phyloP scores from a whole-genome alignment of 2,329 filamentous ascomycete genomes.

The Whalleya microplaca region DNA sequence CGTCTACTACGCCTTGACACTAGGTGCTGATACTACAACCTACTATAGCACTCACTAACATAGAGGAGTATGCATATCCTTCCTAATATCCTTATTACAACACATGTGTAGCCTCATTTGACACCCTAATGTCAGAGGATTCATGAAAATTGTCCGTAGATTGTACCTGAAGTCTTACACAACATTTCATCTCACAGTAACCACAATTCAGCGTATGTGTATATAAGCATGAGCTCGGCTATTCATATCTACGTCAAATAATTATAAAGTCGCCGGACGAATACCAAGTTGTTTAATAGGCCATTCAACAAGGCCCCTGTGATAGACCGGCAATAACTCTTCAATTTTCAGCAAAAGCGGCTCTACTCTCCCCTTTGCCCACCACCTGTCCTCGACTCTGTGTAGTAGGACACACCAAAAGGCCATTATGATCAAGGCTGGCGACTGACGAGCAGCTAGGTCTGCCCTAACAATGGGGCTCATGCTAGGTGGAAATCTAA shows the following conservation, averaged over 20 bases:
- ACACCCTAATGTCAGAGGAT: not conserved
- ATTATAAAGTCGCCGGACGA: not conserved
- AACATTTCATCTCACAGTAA: too few relatives aligned
- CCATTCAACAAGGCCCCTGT: constrained; percentile 17
- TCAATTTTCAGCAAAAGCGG: constrained; percentile 22
- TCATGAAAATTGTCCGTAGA: too few relatives aligned
- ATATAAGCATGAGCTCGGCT: not conserved
- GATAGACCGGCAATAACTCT: constrained; percentile 17
- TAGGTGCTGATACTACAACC: too few relatives aligned
- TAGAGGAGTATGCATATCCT: too few relatives aligned
- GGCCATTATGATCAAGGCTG: constrained; percentile 31
- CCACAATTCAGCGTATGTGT: too few relatives aligned
- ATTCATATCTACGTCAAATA: not conserved
- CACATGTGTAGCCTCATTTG: not conserved
- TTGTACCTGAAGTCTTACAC: too few relatives aligned
- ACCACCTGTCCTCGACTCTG: constrained; percentile 29
- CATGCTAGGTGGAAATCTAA: constrained; percentile 23
- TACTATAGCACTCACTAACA: too few relatives aligned
- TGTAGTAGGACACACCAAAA: constrained; percentile 33
- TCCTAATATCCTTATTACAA: too few relatives aligned
- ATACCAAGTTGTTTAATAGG: constrained; percentile 13
- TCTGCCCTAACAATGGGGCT: constrained; percentile 17
- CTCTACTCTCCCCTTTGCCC: constrained; percentile 19
- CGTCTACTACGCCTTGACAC: too few relatives aligned
- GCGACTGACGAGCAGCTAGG: constrained; percentile 17